Evolutionary conservation across 2,329 filamentous ascomycete species (phyloP).

Genomic region (Scedosporium dehoogii): DNA sequence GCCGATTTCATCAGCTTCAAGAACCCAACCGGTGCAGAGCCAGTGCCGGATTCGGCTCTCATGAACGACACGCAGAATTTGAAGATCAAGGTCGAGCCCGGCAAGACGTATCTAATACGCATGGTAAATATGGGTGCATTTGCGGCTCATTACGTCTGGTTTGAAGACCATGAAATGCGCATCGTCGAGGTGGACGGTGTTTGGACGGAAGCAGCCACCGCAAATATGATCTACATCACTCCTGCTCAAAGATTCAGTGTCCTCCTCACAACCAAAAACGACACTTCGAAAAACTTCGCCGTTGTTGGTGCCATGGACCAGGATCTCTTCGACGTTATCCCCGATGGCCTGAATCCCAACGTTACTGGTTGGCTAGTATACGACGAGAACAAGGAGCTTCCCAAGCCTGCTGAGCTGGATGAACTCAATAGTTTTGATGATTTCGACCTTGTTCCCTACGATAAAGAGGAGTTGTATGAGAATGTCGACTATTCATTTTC

Average conservation of each 20-base stretch:
- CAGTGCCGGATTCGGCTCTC: slow-evolving; percentile 57
- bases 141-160: slow-evolving; percentile 55
- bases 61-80: slow-evolving; percentile 61
- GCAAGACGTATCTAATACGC: slow-evolving; percentile 63
- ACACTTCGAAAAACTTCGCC: slow-evolving; percentile 53
- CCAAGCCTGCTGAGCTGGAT: slow-evolving; percentile 44
- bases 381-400: slow-evolving; percentile 33
- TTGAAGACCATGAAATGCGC: slow-evolving; percentile 56
- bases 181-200: slow-evolving; percentile 67
- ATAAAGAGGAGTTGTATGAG: slow-evolving; percentile 49
- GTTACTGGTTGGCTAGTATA: slow-evolving; percentile 57
- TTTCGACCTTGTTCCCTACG: slow-evolving; percentile 57
- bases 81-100: slow-evolving; percentile 48
- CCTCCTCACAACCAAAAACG: slow-evolving; percentile 52
- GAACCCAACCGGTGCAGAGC: slow-evolving; percentile 51
- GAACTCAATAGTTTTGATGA: slow-evolving; percentile 65
- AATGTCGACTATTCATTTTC: slow-evolving; percentile 54
- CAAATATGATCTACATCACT: slow-evolving; percentile 55
- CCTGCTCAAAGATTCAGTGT: slow-evolving; percentile 59
- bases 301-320: slow-evolving; percentile 60
- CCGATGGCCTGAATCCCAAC: slow-evolving; percentile 55
- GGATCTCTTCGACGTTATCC: slow-evolving; percentile 56
- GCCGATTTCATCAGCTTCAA: slow-evolving; percentile 38
- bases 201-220: slow-evolving; percentile 50
- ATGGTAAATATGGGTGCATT: slow-evolving; percentile 68